Conservation (phyloP, 768 basidiomycete species). For the Termitomyces sp. region DNA sequence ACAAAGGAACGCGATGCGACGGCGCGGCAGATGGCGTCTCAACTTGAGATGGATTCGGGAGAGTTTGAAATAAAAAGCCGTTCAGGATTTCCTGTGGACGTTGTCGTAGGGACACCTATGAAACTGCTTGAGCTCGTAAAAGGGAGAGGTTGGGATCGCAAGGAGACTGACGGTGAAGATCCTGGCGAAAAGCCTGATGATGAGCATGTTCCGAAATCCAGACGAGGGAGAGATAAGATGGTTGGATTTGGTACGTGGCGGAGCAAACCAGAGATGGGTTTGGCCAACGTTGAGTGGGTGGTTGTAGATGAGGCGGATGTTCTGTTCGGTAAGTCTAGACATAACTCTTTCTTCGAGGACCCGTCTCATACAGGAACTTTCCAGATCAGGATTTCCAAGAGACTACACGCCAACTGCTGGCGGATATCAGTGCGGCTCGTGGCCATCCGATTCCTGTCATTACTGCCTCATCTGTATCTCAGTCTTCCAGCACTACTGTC, state of each 20-base stretch:
- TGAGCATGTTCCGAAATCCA: constrained; percentile 17
- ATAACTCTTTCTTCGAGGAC: not conserved
- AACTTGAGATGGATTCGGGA: constrained; percentile 23
- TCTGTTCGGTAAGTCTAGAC: constrained; percentile 62
- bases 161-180: constrained; percentile 22
- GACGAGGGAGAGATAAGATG: constrained; percentile 33
- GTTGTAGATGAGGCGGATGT: constrained; percentile 91
- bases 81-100: constrained; percentile 34
- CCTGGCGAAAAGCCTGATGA: constrained; percentile 20
- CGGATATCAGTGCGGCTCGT: constrained; percentile 65
- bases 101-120: constrained; percentile 62
- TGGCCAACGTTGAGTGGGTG: constrained; percentile 82
- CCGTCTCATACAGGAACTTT: not conserved
- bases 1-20: constrained; percentile 29
- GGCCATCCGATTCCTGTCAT: constrained; percentile 38
- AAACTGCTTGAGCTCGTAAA: constrained; percentile 59
- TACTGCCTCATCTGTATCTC: constrained; percentile 14
- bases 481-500: constrained; percentile 14
- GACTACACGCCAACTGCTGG: constrained; percentile 64
- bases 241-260: constrained; percentile 38
- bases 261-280: constrained; percentile 52
- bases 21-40: constrained; percentile 46
- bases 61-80: constrained; percentile 21
- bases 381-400: constrained; percentile 81
- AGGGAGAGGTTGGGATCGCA: constrained; percentile 49